Evolutionary conservation across 805 yeast genomes (phyloP).

Genomic region (Suhomyces tanzawaensis): DNA sequence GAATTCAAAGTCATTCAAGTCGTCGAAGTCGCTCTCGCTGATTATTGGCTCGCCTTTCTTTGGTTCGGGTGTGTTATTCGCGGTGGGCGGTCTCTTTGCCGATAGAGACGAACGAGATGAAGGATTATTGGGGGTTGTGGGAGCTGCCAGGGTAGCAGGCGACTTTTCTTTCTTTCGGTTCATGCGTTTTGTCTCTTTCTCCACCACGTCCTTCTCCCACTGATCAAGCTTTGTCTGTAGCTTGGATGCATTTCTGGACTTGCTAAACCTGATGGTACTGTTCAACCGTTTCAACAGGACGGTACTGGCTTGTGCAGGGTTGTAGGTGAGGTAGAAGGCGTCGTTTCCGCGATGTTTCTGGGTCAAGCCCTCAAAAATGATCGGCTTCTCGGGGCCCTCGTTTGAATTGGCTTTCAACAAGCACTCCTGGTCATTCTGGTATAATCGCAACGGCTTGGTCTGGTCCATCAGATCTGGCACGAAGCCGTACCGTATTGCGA

Average conservation of each 20-base stretch:
- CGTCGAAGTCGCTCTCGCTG: constrained; percentile 40
- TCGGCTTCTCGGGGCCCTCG: constrained; percentile 20
- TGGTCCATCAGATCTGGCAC: constrained; percentile 43
- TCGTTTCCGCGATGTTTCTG: constrained; percentile 27
- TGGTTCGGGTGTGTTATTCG: constrained; percentile 12
- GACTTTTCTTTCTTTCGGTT: not conserved
- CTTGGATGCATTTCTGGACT: constrained; percentile 35
- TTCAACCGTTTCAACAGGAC: constrained; percentile 27
- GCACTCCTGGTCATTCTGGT: constrained; percentile 33
- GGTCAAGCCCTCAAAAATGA: constrained; percentile 39
- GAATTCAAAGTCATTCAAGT: constrained; percentile 19
- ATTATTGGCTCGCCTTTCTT: constrained; percentile 19
- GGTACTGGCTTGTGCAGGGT: constrained; percentile 12
- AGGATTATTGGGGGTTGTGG: not conserved
- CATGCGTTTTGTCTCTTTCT: not conserved
- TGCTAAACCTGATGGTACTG: constrained; percentile 34
- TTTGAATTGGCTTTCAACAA: constrained; percentile 30
- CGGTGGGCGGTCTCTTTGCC: constrained; percentile 11
- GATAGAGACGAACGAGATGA: not conserved
- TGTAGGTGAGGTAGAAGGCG: constrained; percentile 28
- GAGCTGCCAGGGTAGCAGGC: not conserved
- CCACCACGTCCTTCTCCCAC: constrained; percentile 18
- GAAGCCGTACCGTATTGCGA: constrained; percentile 40
- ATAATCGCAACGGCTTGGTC: constrained; percentile 28
- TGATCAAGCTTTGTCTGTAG: constrained; percentile 21